Evolutionary conservation across 2,329 filamentous ascomycete species (phyloP).

Genomic region (Fusarium oxysporum): DNA sequence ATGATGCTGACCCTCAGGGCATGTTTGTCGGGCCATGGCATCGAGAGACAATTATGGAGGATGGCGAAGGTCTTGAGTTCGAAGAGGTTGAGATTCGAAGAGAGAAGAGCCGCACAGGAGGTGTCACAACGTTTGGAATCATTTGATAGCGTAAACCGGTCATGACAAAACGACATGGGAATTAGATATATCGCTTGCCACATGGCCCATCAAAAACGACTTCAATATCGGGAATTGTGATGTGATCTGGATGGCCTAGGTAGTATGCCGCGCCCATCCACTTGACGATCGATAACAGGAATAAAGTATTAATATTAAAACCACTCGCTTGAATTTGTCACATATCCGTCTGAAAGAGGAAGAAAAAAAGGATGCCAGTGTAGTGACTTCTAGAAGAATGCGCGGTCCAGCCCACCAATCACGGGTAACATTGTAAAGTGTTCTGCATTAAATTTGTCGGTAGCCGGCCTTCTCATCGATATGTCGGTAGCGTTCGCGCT

Average conservation of each 20-base stretch:
- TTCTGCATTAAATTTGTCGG: constrained; percentile 55
- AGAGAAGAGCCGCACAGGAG: constrained; percentile 39
- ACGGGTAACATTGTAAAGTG: background rate
- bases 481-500: constrained; percentile 80
- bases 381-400: constrained; percentile 10
- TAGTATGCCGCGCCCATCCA: background rate
- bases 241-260: background rate
- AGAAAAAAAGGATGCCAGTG: constrained; percentile 11
- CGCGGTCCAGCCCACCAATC: constrained; percentile 11
- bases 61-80: constrained; percentile 49
- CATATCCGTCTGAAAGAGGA: constrained; percentile 24
- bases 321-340: constrained; percentile 23
- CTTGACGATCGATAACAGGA: constrained; percentile 5
- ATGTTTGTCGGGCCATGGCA: constrained; percentile 96
- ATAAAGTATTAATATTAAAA: constrained; percentile 29
- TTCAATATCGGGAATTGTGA: constrained; percentile 6
- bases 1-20: constrained; percentile 80
- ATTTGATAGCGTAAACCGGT: constrained; percentile 29
- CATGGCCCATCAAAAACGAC: background rate
- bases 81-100: constrained; percentile 53
- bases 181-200: constrained; percentile 2
- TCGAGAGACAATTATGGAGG: constrained; percentile 70
- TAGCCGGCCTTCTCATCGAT: constrained; percentile 83
- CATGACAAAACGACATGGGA: constrained; percentile 14
- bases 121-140: constrained; percentile 44